Base-by-base conservation (phyloP, 2,329 filamentous ascomycete genomes). In the Blastomyces parvus region DNA sequence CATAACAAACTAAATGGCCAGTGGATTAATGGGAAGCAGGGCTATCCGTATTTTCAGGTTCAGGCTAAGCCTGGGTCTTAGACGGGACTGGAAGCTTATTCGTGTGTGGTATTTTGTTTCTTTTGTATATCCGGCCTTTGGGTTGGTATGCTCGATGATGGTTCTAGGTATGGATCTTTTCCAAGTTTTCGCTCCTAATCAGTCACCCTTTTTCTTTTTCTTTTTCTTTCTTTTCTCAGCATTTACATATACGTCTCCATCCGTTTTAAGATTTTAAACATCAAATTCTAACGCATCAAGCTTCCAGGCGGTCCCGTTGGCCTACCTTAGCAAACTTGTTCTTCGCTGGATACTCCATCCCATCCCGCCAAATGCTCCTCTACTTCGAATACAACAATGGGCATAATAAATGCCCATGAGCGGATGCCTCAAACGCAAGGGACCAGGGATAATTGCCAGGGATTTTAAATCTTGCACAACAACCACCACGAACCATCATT, bases 1-100 rank as follows among this genome's bases (percentile, higher is more conserved):
- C 67, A 68, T 56, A 68, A 71, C 17, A 66, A 69, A 33, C 66
- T 69, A 44, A 68, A 71, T 9, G 73, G 73, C 7, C 59, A 65
- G 8, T 74, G 73, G 73, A 57, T 48, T 9, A 48, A 17, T 5
- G 33, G 27, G 27, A 55, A 33, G 6, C 19, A 13, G 13, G 50
- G 50, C 1, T 30, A 30, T 55, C 50, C 50, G 14, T 55, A 55
- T 55, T 55, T 55, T 30, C 13, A n/a, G 30, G 8, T 55, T 33
- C 30, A 30, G 5, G 50, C 50, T 33, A 55, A 55, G 27, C 17
- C 9, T n/a, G 27, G 3, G 14, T 33, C 50, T 30, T 55, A 55
- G 19, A 19, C 36, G 14, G 50, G 8, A 11, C 6, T 19, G 19
- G 13, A 3, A 14, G 7, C 6, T 3, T 55, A 5, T 55, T 25